Percentiles rank a stretch among this genome's conserved stretches.
phyloP scores from a whole-genome alignment of 148 eudicot species.

The Camellia japonica region DNA sequence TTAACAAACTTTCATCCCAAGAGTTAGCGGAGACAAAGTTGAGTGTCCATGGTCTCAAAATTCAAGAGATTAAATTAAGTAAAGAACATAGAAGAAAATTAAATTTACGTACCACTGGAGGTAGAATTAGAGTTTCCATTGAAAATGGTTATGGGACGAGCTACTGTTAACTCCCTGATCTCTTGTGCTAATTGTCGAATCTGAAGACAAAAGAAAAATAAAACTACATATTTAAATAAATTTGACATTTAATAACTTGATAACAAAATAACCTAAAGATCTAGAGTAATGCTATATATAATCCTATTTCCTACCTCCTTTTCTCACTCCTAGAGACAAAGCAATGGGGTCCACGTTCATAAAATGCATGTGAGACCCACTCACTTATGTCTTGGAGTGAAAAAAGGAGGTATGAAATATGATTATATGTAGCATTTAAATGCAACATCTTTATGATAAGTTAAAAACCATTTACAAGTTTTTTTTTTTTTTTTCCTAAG shows the following conservation, averaged over 20 bases:
- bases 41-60: background rate
- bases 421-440: too few species aligned
- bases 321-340: too few species aligned
- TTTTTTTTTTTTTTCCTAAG: background rate
- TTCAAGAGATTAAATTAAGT: background rate
- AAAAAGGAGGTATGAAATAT: too few species aligned
- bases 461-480: background rate
- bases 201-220: constrained; percentile 36
- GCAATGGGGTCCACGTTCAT: too few species aligned
- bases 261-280: background rate
- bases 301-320: too few species aligned
- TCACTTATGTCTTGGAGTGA: too few species aligned
- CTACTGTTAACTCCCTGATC: constrained; percentile 64
- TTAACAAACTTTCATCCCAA: background rate
- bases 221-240: background rate
- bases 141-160: constrained; percentile 64
- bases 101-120: constrained; percentile 53
- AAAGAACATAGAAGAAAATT: background rate
- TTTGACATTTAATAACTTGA: background rate
- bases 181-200: constrained; percentile 86
- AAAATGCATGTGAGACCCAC: too few species aligned
- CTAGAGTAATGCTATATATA: too few species aligned
- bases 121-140: constrained; percentile 58
- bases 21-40: background rate
- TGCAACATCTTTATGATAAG: background rate